Base-by-base conservation (phyloP, 2,329 filamentous ascomycete genomes). In the Clonostachys solani region DNA sequence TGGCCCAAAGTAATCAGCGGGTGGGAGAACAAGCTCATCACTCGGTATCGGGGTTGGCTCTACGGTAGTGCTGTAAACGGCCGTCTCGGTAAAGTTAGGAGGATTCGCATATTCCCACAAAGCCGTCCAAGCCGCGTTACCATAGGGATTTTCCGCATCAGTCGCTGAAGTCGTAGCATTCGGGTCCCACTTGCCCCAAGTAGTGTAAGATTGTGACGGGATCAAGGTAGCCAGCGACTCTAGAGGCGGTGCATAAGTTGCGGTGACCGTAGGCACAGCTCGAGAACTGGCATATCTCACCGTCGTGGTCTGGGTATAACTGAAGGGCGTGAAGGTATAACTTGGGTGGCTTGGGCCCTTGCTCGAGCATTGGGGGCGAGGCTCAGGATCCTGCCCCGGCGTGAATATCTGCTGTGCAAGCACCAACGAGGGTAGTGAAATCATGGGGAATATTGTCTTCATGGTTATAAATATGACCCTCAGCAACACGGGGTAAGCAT, bases 11-110 rank as follows among this genome's bases (percentile, higher is more conserved):
- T 76, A 77, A 43, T 76, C 71, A 2, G 64, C 57, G 0, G 80
- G 79, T 0, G 80, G 80, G 1, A 80, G 65, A 6, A 82, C 63
- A 2, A 84, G 66, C 48, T 83, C 77, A 46, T 63, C 73, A 2
- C 67, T 77, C 0, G 78, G 74, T 2, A 84, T 60, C 0, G 78
- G 69, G 0, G 78, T 83, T 0, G 80, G 76, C 5, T 64, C 67
- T 3, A 79, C 77, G 0, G 79, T 83, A 0, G 78, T 78, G 45
- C 59, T 64, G 29, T 54, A 63, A 12, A 63, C 33, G 13, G 48
- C 55, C 18, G 49, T 59, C 33, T 61, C 57, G 4, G 63, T 66
- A 43, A 64, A 66, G 42, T 65, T 64, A 37, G 61, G 60, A 10
- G 61, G 62, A 34, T 63, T 60, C 10, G 60, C 63, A 37, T 56